Evolutionary conservation across 2,329 filamentous ascomycete species (phyloP).

Genomic region (Calonectria ilicicola): DNA sequence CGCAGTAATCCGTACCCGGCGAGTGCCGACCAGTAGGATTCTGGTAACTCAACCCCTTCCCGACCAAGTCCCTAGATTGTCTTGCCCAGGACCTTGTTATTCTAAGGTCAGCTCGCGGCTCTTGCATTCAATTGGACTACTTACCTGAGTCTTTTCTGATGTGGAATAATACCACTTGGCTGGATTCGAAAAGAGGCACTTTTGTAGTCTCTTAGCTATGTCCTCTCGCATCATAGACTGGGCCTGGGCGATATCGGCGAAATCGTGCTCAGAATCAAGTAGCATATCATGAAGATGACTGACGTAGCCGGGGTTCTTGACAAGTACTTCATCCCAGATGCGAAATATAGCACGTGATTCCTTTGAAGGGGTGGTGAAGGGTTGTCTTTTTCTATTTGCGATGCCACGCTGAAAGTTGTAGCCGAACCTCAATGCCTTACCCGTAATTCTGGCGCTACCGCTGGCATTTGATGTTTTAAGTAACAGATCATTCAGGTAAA

Average conservation of each 20-base stretch:
- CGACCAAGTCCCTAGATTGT: conserved; percentile 21
- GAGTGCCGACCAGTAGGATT: conserved; percentile 26
- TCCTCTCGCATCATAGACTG: background rate
- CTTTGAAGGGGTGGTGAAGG: conserved; percentile 2
- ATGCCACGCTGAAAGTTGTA: conserved; percentile 21
- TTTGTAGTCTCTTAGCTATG: background rate
- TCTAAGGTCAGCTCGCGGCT: background rate
- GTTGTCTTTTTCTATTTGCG: conserved; percentile 7
- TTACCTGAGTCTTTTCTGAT: conserved; percentile 10
- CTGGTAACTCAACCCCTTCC: conserved; percentile 6
- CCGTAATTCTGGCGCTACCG: conserved; percentile 16
- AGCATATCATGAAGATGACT: conserved; percentile 24
- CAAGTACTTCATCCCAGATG: conserved; percentile 27
- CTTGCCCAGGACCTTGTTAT: conserved; percentile 7
- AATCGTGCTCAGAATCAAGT: conserved; percentile 1
- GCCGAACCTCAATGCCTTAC: conserved; percentile 21
- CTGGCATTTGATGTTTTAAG: background rate
- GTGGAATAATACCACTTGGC: conserved; percentile 29
- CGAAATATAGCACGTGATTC: conserved; percentile 21
- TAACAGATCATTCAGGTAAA: conserved; percentile 27
- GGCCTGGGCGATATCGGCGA: conserved; percentile 23
- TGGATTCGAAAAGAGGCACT: conserved; percentile 13
- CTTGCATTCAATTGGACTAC: background rate
- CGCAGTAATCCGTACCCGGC: background rate
- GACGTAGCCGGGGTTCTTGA: background rate